Conservation (phyloP, 192 early-diverging fungal species). For the Mortierella claussenii region DNA sequence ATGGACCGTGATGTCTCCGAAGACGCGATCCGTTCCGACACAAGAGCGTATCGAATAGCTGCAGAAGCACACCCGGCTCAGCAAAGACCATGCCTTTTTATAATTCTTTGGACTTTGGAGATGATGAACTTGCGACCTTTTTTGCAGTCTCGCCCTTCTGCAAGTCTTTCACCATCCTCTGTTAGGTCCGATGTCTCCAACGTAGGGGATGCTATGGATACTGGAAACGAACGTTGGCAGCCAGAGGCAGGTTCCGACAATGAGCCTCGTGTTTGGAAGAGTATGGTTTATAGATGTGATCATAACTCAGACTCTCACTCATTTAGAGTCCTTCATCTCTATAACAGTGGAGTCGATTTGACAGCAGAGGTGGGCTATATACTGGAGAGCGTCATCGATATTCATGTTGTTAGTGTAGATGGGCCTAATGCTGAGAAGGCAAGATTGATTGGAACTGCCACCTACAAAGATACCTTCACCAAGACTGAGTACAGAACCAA, state of each 20-base stretch:
- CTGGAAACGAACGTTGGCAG: too few species aligned
- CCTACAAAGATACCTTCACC: conserved; percentile 1
- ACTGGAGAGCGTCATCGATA: conserved; percentile 34
- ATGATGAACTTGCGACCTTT: conserved; percentile 15
- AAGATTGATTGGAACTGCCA: conserved; percentile 11
- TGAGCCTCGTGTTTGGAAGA: too few species aligned
- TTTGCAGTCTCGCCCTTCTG: conserved; percentile 44
- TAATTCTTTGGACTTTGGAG: conserved; percentile 10
- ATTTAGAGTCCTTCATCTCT: conserved; percentile 25
- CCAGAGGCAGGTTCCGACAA: too few species aligned
- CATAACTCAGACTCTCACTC: conserved; percentile 18
- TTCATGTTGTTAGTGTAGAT: conserved; percentile 20
- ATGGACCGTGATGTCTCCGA: too few species aligned
- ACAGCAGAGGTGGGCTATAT: conserved; percentile 31
- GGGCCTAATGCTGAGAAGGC: conserved; percentile 17
- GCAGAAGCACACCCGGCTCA: conserved; percentile 16
- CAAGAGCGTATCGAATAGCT: too few species aligned
- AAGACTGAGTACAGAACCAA: neutral
- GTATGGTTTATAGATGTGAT: conserved; percentile 31
- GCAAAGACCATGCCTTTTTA: conserved; percentile 4
- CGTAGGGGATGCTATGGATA: conserved; percentile 30
- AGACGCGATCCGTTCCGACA: too few species aligned
- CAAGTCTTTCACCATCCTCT: conserved; percentile 46
- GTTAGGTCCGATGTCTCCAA: conserved; percentile 44
- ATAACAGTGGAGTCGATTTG: conserved; percentile 42